phyloP scores from a whole-genome alignment of 129 eudicot genomes.

The Logfia minima region DNA sequence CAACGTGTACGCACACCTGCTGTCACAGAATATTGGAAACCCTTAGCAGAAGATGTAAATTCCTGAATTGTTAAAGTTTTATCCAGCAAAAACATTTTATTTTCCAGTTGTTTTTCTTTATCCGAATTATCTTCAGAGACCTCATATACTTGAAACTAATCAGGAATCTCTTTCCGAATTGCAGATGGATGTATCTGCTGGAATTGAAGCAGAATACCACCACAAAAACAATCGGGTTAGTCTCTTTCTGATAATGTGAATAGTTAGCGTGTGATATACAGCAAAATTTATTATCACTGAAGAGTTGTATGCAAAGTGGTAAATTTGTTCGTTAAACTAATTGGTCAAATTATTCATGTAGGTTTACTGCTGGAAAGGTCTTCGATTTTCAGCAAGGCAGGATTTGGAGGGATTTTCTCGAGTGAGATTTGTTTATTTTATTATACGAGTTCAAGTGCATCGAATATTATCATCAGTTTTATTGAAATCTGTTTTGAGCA shows the following conservation, averaged over 20 bases:
- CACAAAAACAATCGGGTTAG: conserved; percentile 89
- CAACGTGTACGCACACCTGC: conserved; percentile 82
- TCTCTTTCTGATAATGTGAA: conserved; percentile 17
- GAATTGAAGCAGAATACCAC: conserved; percentile 95
- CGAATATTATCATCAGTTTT: not conserved
- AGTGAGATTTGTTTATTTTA: conserved; percentile 44
- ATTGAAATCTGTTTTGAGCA: not conserved
- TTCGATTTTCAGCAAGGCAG: conserved; percentile 92
- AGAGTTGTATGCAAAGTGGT: not conserved
- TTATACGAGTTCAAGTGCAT: not conserved
- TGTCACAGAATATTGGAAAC: conserved; percentile 84
- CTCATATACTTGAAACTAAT: conserved; percentile 13
- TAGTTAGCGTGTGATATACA: not conserved
- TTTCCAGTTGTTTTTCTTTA: not conserved
- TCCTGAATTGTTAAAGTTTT: not conserved
- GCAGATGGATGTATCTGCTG: conserved; percentile 92
- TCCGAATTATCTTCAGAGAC: not conserved
- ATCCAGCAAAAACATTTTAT: not conserved
- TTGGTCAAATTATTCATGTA: conserved; percentile 27
- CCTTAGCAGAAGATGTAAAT: conserved; percentile 89
- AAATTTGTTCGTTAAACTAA: not conserved
- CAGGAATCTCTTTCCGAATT: conserved; percentile 13
- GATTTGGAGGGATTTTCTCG: conserved; percentile 96
- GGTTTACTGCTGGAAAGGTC: conserved; percentile 99
- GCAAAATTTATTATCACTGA: not conserved